Evolutionary conservation across 495 filamentous ascomycete species (phyloP).

Genomic region (Neurospora sp.): DNA sequence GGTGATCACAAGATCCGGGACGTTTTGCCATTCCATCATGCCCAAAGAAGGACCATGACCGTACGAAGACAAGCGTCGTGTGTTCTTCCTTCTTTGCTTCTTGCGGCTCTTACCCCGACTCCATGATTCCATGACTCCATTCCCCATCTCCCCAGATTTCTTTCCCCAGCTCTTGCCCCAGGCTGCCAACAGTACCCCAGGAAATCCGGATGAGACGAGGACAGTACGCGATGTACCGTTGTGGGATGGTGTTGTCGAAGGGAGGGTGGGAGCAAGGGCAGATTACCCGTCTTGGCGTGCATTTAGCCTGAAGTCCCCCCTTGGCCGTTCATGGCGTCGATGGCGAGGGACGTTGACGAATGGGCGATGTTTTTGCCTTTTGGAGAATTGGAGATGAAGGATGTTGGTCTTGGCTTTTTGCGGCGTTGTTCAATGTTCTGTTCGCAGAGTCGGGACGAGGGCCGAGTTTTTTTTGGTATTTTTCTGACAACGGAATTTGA

Average conservation of each 20-base stretch:
- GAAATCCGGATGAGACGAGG: not conserved
- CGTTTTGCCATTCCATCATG: not conserved
- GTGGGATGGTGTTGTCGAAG: not conserved
- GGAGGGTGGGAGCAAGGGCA: not conserved
- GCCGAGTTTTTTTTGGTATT: not conserved
- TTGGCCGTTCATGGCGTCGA: not conserved
- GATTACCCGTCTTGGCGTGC: slow-evolving; percentile 18
- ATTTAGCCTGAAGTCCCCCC: slow-evolving; percentile 14
- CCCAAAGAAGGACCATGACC: no score
- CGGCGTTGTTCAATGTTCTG: not conserved
- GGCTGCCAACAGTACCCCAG: not conserved
- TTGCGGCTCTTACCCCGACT: not conserved
- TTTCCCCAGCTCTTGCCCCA: not conserved
- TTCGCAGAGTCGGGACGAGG: not conserved
- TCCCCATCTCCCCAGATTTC: not conserved
- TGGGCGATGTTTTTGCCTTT: not conserved
- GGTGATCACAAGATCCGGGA: not conserved
- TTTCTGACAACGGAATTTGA: not conserved
- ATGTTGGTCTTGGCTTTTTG: not conserved
- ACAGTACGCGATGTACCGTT: not conserved
- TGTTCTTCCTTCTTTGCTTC: not conserved
- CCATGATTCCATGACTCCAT: not conserved
- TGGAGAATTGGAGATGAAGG: slow-evolving; percentile 1
- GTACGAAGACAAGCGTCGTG: not conserved
- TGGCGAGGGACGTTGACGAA: not conserved